These are phyloP conservation scores for Zygotorulaspora florentina DNA, from an alignment of 805 yeast genomes.

Conservation along the genomic window DNA sequence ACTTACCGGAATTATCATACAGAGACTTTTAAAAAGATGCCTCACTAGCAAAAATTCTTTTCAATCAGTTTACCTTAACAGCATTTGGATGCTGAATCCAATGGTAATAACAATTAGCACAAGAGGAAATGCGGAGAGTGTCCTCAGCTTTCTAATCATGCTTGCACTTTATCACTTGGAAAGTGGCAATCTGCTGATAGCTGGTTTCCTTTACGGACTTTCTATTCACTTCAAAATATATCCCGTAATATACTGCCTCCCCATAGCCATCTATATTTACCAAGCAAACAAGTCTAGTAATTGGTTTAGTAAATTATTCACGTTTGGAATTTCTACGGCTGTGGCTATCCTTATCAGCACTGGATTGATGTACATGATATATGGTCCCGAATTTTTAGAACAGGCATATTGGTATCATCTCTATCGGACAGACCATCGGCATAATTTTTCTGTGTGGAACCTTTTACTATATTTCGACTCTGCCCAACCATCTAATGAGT, in stretches of 20 bases:
- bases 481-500: constrained; percentile 17
- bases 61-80: constrained; percentile 37
- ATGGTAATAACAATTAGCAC: constrained; percentile 92
- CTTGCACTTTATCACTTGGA: constrained; percentile 48
- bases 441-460: constrained; percentile 88
- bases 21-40: constrained; percentile 36
- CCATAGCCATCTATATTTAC: constrained; percentile 48
- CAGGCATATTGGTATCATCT: constrained; percentile 84
- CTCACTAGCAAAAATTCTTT: constrained; percentile 1
- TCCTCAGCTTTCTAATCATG: constrained; percentile 74
- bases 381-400: constrained; percentile 70
- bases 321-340: constrained; percentile 40
- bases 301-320: constrained; percentile 34
- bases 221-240: constrained; percentile 88
- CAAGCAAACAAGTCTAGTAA: constrained; percentile 9
- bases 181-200: constrained; percentile 26
- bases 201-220: constrained; percentile 60
- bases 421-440: constrained; percentile 84
- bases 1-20: constrained; percentile 65
- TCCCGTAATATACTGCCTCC: constrained; percentile 77
- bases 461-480: constrained; percentile 64
- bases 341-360: constrained; percentile 47
- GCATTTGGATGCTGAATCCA: constrained; percentile 88
- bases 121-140: constrained; percentile 89
- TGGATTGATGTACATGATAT: constrained; percentile 56